Evolutionary conservation across 306 rosid genomes (phyloP).

Genomic region (Hippophae gyantsensis): DNA sequence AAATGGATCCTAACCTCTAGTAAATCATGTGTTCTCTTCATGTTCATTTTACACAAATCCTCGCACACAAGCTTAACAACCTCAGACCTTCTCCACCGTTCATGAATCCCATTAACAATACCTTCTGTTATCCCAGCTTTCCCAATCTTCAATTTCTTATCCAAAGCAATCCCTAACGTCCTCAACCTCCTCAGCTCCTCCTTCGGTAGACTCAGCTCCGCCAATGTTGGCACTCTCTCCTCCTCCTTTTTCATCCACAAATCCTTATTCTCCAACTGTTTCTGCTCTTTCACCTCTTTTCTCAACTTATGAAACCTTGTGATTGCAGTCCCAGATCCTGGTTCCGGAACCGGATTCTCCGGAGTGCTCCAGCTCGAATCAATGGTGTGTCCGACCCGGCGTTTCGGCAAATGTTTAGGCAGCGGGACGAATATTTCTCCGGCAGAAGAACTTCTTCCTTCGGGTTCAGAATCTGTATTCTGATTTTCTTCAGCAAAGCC

Average conservation of each 20-base stretch:
- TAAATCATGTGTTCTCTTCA: slow-evolving; percentile 87
- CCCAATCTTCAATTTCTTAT: slow-evolving; percentile 64
- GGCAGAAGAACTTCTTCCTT: slow-evolving; percentile 19
- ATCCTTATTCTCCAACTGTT: slow-evolving; percentile 19
- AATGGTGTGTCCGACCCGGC: slow-evolving; percentile 65
- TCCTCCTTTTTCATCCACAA: slow-evolving; percentile 13
- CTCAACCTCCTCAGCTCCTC: slow-evolving; percentile 51
- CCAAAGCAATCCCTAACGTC: slow-evolving; percentile 38
- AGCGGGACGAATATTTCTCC: slow-evolving; percentile 73
- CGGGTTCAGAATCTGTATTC: not conserved
- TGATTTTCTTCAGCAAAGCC: slow-evolving; percentile 46
- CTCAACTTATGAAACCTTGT: slow-evolving; percentile 37
- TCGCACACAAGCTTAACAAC: slow-evolving; percentile 70
- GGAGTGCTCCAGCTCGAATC: slow-evolving; percentile 81
- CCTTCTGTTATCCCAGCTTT: slow-evolving; percentile 93
- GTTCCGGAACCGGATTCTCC: slow-evolving; percentile 58
- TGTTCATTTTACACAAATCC: slow-evolving; percentile 64
- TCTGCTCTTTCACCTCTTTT: slow-evolving; percentile 31
- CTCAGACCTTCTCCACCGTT: slow-evolving; percentile 67
- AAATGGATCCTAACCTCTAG: slow-evolving; percentile 55
- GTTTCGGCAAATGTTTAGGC: slow-evolving; percentile 42
- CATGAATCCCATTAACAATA: slow-evolving; percentile 79
- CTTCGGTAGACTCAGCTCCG: slow-evolving; percentile 59
- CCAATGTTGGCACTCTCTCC: slow-evolving; percentile 57
- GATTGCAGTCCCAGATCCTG: slow-evolving; percentile 48